phyloP scores from a whole-genome alignment of 148 eudicot genomes.

The Oxyria digyna region DNA sequence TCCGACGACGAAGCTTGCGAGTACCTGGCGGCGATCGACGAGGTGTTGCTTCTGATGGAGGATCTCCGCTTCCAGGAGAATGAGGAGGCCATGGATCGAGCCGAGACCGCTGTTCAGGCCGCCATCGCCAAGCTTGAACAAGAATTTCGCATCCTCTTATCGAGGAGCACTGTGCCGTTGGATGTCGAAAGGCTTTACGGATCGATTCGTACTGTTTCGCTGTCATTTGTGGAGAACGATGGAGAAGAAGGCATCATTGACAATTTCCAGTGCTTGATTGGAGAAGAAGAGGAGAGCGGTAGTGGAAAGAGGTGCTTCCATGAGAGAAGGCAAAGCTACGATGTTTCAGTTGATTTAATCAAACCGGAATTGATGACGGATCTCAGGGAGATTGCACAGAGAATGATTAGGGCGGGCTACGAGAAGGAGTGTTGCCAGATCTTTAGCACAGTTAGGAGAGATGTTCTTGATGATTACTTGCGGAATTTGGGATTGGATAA shows the following conservation, averaged over 20 bases:
- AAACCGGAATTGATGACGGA: constrained; percentile 35
- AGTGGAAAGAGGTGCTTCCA: constrained; percentile 22
- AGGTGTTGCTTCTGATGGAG: constrained; percentile 31
- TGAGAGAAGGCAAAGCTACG: constrained; percentile 49
- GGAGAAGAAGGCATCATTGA: constrained; percentile 28
- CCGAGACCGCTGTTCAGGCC: constrained; percentile 58
- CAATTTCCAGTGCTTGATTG: constrained; percentile 25
- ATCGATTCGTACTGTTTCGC: constrained; percentile 35
- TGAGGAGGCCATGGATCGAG: constrained; percentile 34
- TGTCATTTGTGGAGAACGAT: constrained; percentile 32
- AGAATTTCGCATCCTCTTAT: constrained; percentile 47
- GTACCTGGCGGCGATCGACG: constrained; percentile 52
- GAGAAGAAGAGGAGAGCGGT: constrained; percentile 18
- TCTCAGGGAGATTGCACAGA: constrained; percentile 58
- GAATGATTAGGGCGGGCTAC: constrained; percentile 74
- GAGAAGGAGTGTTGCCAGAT: constrained; percentile 92
- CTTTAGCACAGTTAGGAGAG: constrained; percentile 48
- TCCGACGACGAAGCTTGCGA: constrained; percentile 27
- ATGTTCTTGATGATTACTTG: constrained; percentile 59
- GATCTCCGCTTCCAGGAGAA: constrained; percentile 14
- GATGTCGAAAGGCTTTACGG: constrained; percentile 53
- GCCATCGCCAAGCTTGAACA: constrained; percentile 84
- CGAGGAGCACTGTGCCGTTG: constrained; percentile 32
- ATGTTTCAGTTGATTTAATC: constrained; percentile 41
- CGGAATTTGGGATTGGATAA: constrained; percentile 53